Evolutionary conservation across 345 rosid genomes (phyloP), one percentile per base, ranked within the genome.

Genomic region (Kernera saxatilis): DNA sequence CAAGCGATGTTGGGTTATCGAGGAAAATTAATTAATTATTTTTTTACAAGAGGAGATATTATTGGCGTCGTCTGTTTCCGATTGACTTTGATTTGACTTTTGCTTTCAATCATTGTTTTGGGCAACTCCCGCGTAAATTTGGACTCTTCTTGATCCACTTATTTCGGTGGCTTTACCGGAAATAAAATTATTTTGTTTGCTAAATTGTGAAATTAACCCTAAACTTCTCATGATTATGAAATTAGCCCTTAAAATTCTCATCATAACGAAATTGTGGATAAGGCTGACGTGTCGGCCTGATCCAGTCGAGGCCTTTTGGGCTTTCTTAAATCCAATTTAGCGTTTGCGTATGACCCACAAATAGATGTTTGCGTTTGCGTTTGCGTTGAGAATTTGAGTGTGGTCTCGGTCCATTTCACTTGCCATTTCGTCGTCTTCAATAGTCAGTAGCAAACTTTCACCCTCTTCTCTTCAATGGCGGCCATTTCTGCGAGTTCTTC

Each of bases 401-500:
- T 18, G 7, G 63, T 19, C 36, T 30, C 3, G 27, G 18, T n/a
- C 12, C 15, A 5, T 9, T 59, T 1, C 15, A 49, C 30, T 44
- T 12, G 19, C 10, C 3, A 41, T 43, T 23, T 30, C 22, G 36
- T 65, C 41, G 72, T 46, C 77, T 54, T 49, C 52, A 58, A 51
- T 26, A 26, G 33, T 37, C 44, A 69, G 52, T 32, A 40, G 51
- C 66, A 30, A 56, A 64, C 55, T 13, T 3, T 44, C 2, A 22
- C 32, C 1, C 1, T 55, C 58, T 5, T 27, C 64, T 66, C 67
- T 66, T 63, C 49, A 61, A 83, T 81, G 87, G 87, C 81, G 69
- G 77, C 82, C 32, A 53, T 77, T 30, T 72, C 79, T 0, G 21
- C 80, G 7, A 41, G 65, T 5, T 37, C 75, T 32, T 50, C 76